Percentiles rank a stretch among this genome's conserved stretches.
Conservation (phyloP, 495 filamentous ascomycete genomes). For the Penicillium pulvis region DNA sequence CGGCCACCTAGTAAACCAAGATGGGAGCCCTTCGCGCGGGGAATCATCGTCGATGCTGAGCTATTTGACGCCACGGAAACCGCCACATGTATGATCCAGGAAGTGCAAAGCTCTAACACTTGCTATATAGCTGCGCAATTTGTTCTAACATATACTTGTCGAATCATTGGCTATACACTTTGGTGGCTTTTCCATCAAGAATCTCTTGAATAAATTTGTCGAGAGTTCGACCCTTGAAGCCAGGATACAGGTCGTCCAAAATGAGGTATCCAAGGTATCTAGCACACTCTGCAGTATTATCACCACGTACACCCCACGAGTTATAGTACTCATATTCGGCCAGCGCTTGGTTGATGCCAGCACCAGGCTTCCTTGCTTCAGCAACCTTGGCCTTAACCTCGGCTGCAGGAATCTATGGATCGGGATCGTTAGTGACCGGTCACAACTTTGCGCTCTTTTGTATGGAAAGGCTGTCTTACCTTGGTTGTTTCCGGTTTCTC, state of each 20-base stretch:
- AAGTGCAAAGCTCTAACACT: no score
- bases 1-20: no score
- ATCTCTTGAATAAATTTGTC: neutral
- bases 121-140: no score
- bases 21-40: no score
- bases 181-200: neutral
- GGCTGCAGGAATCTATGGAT: neutral
- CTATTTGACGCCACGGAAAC: no score
- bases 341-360: neutral
- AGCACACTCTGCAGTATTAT: slow-evolving; percentile 1
- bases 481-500: no score
- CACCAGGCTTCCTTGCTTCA: neutral
- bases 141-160: neutral
- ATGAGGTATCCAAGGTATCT: neutral
- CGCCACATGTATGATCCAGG: no score
- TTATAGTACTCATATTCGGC: neutral
- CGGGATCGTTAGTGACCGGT: no score
- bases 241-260: neutral
- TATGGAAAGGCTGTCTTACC: no score
- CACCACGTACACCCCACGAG: slow-evolving; percentile 1
- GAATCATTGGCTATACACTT: neutral
- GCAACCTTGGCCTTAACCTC: neutral
- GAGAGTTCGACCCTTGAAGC: neutral
- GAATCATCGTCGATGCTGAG: no score
- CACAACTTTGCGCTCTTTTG: no score